Percentiles rank a stretch among this genome's conserved stretches.
phyloP scores from a whole-genome alignment of 2,329 filamentous ascomycete genomes.

The Thelonectria rubi region DNA sequence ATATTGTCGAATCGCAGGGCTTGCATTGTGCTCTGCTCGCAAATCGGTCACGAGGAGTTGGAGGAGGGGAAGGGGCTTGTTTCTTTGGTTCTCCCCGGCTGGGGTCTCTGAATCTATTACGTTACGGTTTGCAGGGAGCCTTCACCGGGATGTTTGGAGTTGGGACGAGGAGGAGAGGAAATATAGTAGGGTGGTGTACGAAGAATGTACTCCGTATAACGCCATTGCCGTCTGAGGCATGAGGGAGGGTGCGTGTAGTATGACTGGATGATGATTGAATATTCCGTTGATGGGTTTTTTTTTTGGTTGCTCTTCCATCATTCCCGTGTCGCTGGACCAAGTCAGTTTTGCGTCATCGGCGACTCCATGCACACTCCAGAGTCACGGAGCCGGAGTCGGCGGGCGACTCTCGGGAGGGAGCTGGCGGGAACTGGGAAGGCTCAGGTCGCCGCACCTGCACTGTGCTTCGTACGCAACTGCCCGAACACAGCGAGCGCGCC shows the following conservation, averaged over 20 bases:
- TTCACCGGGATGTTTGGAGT: slow-evolving; percentile 8
- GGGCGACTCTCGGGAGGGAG: not conserved
- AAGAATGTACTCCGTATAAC: too few relatives aligned
- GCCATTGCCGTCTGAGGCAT: not conserved
- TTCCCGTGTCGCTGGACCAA: slow-evolving; percentile 4
- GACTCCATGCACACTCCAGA: not conserved
- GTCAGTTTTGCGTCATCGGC: slow-evolving; percentile 19
- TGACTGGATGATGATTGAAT: not conserved
- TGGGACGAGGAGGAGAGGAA: slow-evolving; percentile 3
- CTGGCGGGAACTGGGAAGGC: too few relatives aligned
- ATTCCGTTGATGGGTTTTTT: not conserved
- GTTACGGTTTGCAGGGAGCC: slow-evolving; percentile 33
- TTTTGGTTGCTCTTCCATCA: not conserved
- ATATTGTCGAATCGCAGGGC: slow-evolving; percentile 38
- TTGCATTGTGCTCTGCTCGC: slow-evolving; percentile 26
- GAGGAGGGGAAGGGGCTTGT: slow-evolving; percentile 27
- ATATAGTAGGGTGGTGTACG: slow-evolving; percentile 12
- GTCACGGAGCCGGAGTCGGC: not conserved
- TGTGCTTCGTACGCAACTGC: too few relatives aligned
- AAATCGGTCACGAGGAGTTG: slow-evolving; percentile 33
- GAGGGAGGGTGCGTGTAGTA: slow-evolving; percentile 13
- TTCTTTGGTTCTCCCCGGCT: slow-evolving; percentile 25
- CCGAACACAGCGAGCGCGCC: not conserved
- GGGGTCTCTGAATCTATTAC: slow-evolving; percentile 40
- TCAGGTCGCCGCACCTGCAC: too few relatives aligned